Conservation (phyloP, 2,329 filamentous ascomycete species). For the Macrophomina pseudophaseolina region DNA sequence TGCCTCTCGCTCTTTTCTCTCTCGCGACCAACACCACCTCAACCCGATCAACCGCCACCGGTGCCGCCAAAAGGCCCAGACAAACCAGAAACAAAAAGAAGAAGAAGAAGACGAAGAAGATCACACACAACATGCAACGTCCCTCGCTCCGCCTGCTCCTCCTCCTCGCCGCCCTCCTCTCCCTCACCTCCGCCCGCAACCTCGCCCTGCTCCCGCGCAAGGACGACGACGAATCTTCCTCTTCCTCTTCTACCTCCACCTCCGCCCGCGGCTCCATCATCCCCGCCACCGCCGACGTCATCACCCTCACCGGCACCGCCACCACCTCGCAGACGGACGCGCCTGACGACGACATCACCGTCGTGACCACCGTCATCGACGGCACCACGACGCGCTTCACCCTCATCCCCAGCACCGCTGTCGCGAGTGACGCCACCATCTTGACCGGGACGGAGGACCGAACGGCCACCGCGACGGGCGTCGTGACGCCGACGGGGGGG, state of each 20-base stretch:
- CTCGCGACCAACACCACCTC: background rate
- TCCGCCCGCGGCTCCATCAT: background rate
- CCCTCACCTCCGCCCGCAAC: background rate
- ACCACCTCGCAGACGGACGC: background rate
- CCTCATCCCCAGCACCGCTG: background rate
- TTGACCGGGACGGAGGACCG: background rate
- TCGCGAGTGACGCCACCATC: background rate
- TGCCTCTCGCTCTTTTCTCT: background rate
- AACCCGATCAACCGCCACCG: too few relatives aligned
- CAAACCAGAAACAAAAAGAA: background rate
- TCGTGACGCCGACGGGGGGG: background rate
- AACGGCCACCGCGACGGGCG: background rate
- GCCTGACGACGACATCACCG: background rate
- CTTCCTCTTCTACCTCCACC: background rate
- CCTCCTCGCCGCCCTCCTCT: background rate
- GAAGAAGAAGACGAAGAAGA: background rate
- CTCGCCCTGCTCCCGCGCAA: background rate
- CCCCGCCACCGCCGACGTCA: background rate
- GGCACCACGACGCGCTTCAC: background rate
- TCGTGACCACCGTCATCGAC: background rate
- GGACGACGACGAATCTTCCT: background rate
- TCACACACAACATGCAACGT: background rate
- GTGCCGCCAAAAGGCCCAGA: too few relatives aligned
- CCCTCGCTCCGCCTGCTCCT: background rate
- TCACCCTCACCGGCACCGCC: background rate